Evolutionary conservation across 1,284 basidiomycete genomes (phyloP).

Genomic region (Puccinia horiana): DNA sequence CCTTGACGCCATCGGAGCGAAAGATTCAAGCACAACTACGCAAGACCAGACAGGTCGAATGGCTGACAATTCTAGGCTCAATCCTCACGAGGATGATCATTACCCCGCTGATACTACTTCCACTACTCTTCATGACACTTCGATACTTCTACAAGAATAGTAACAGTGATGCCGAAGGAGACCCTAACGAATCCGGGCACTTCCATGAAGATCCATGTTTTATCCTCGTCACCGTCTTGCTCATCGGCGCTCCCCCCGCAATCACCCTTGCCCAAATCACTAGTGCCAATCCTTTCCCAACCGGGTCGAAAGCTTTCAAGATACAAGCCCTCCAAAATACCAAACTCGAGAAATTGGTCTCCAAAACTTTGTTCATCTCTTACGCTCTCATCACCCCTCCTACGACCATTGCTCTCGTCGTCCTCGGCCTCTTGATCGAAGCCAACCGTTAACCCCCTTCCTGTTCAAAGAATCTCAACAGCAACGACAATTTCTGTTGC

Average conservation of each 20-base stretch:
- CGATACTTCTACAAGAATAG: background rate
- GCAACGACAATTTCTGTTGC: background rate
- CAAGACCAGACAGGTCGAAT: constrained; percentile 32
- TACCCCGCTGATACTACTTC: constrained; percentile 30
- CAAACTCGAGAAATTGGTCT: constrained; percentile 52
- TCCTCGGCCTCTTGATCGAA: constrained; percentile 40
- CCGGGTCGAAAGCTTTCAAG: constrained; percentile 35
- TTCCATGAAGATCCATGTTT: constrained; percentile 39
- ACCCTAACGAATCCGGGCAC: background rate
- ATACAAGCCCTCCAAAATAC: constrained; percentile 30
- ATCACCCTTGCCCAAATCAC: constrained; percentile 56
- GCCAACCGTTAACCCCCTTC: constrained; percentile 25
- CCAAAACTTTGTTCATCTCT: constrained; percentile 54
- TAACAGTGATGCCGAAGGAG: background rate
- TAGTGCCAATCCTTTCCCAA: constrained; percentile 50
- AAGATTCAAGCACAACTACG: constrained; percentile 34
- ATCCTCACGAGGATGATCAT: constrained; percentile 49
- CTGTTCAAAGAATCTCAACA: background rate
- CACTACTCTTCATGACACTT: constrained; percentile 8
- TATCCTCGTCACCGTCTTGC: constrained; percentile 15
- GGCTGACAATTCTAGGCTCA: constrained; percentile 48
- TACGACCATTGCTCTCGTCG: constrained; percentile 32
- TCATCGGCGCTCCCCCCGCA: constrained; percentile 52
- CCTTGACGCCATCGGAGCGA: background rate
- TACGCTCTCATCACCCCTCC: constrained; percentile 55